phyloP scores from a whole-genome alignment of 116 monocot genomes.

The Iris pallida region DNA sequence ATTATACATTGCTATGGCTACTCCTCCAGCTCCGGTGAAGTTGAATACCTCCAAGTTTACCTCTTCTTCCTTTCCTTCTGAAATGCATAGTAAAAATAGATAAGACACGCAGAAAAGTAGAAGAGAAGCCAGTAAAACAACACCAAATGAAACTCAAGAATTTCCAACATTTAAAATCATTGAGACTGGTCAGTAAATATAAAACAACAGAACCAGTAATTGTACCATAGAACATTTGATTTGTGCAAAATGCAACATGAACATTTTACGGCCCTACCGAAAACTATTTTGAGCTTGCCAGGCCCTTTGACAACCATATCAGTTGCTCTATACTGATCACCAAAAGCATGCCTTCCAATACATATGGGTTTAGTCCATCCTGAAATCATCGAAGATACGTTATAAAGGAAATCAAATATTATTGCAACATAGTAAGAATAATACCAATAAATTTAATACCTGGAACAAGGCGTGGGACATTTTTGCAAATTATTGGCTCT shows the following conservation, averaged over 20 bases:
- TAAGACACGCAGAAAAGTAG: background rate
- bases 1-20: slow-evolving; percentile 89
- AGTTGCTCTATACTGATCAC: slow-evolving; percentile 91
- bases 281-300: slow-evolving; percentile 85
- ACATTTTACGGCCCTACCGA: slow-evolving; percentile 39
- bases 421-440: background rate
- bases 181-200: background rate
- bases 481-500: slow-evolving; percentile 95
- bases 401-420: background rate
- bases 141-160: no score
- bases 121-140: no score
- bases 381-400: slow-evolving; percentile 9
- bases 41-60: slow-evolving; percentile 77
- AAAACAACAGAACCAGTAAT: background rate
- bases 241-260: background rate
- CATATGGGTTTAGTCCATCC: slow-evolving; percentile 97
- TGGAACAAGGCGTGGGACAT: slow-evolving; percentile 81
- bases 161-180: background rate
- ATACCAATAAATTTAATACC: slow-evolving; percentile 1
- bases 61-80: slow-evolving; percentile 79
- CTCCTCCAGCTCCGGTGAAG: slow-evolving; percentile 86
- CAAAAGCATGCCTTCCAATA: slow-evolving; percentile 97
- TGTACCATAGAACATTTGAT: background rate
- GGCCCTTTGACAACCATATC: slow-evolving; percentile 83
- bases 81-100: background rate